Evolutionary conservation across 225 moss, liverwort and hornwort genomes (phyloP).

Genomic region (Pseudisothecium myosuroides): DNA sequence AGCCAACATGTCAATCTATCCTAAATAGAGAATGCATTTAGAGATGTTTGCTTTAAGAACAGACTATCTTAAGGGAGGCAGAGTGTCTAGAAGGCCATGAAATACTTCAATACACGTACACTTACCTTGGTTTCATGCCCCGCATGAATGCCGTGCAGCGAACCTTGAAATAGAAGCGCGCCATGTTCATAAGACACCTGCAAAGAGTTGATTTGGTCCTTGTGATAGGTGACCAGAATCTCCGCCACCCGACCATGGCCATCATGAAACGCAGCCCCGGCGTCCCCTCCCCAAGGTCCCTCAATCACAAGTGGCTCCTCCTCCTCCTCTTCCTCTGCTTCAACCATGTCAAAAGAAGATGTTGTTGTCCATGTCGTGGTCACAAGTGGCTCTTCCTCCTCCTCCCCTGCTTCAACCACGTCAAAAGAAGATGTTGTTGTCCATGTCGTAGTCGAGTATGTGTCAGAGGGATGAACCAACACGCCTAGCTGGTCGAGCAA

Average conservation of each 20-base stretch:
- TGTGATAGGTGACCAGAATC: not conserved
- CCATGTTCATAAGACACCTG: not conserved
- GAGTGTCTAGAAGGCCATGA: fast-evolving
- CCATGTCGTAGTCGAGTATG: not conserved
- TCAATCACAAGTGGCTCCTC: not conserved
- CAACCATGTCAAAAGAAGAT: no score
- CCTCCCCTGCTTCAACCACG: no score
- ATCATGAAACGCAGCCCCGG: not conserved
- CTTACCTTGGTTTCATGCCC: not conserved
- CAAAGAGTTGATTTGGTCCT: not conserved
- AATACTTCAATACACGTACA: not conserved
- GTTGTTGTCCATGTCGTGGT: no score
- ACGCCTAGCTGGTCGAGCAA: not conserved
- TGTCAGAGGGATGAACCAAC: not conserved
- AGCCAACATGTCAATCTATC: no score
- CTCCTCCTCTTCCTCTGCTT: not conserved
- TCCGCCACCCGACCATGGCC: not conserved
- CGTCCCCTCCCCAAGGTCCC: not conserved
- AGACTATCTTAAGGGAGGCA: no score
- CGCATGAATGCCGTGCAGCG: not conserved
- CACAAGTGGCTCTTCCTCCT: no score
- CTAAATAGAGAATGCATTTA: no score
- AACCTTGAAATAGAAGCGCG: not conserved
- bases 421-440: not conserved
- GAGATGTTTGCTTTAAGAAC: no score